Evolutionary conservation across 345 rosid species (phyloP).

Genomic region (Anastatica hierochuntica): DNA sequence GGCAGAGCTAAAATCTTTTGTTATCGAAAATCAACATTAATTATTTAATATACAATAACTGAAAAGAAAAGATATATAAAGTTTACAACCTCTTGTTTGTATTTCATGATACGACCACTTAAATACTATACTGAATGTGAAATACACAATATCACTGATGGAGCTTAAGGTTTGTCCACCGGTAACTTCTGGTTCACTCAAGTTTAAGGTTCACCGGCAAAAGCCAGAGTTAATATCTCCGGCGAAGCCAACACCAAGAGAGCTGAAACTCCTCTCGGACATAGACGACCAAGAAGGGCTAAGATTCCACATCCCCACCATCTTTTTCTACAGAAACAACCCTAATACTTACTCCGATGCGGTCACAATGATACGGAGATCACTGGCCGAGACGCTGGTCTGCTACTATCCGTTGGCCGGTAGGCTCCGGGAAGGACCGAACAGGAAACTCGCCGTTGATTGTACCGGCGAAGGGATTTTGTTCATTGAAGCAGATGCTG

Average conservation of each 20-base stretch:
- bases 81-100: too few species aligned
- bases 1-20: too few species aligned
- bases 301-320: slow-evolving; percentile 30
- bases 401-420: slow-evolving; percentile 29
- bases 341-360: slow-evolving; percentile 21
- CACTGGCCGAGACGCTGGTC: slow-evolving; percentile 20
- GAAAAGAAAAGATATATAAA: too few species aligned
- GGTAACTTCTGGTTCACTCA: slow-evolving; percentile 2
- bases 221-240: slow-evolving; percentile 37
- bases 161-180: slow-evolving; percentile 3
- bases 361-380: slow-evolving; percentile 16
- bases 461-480: slow-evolving; percentile 32
- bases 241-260: slow-evolving; percentile 38
- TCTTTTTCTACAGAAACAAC: slow-evolving; percentile 26
- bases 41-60: too few species aligned
- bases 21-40: too few species aligned
- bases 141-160: not conserved
- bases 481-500: slow-evolving; percentile 36
- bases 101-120: too few species aligned
- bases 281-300: slow-evolving; percentile 48
- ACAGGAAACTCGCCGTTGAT: slow-evolving; percentile 25
- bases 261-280: slow-evolving; percentile 40
- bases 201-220: slow-evolving; percentile 28
- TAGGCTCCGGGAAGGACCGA: slow-evolving; percentile 27
- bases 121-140: too few species aligned